Percentiles rank a stretch among this genome's conserved stretches.
These are phyloP conservation scores for Rhynchosporium graminicola DNA, from an alignment of 2,329 filamentous ascomycete species.

Conservation along the genomic window DNA sequence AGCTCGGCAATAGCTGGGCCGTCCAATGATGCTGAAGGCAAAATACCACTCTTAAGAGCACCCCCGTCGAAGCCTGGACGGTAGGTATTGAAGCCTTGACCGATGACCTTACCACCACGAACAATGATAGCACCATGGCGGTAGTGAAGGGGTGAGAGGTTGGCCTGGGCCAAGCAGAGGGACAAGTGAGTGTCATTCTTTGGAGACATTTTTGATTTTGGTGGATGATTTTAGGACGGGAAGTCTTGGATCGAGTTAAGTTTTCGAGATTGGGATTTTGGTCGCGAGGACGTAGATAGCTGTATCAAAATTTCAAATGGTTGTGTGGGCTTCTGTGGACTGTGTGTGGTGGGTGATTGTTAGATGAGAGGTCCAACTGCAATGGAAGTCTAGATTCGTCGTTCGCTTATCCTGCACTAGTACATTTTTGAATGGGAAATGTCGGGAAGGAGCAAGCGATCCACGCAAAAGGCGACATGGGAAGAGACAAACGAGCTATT, in stretches of 20 bases:
- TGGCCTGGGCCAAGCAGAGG: slow-evolving; percentile 54
- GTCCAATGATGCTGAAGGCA: slow-evolving; percentile 39
- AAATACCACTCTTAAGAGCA: slow-evolving; percentile 49
- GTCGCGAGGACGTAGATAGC: background rate
- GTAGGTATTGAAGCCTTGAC: slow-evolving; percentile 53
- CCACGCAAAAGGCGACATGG: background rate
- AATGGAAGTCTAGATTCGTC: background rate
- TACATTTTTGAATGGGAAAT: background rate
- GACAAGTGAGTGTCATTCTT: slow-evolving; percentile 49
- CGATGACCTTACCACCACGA: slow-evolving; percentile 55
- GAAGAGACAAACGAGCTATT: background rate
- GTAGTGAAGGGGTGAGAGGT: slow-evolving; percentile 50
- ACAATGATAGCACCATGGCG: slow-evolving; percentile 53
- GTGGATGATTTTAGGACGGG: background rate
- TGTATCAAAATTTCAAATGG: background rate
- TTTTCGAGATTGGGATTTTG: background rate
- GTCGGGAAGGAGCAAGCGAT: slow-evolving; percentile 6
- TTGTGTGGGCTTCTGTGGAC: slow-evolving; percentile 2
- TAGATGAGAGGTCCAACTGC: background rate
- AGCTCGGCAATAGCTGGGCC: slow-evolving; percentile 40
- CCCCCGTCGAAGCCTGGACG: slow-evolving; percentile 52
- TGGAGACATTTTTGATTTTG: slow-evolving; percentile 31
- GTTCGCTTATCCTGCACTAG: background rate
- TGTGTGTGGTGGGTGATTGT: slow-evolving; percentile 2
- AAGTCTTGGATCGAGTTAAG: background rate